Evolutionary conservation across 2,329 filamentous ascomycete genomes (phyloP).

Genomic region (Pezicula radicicola): DNA sequence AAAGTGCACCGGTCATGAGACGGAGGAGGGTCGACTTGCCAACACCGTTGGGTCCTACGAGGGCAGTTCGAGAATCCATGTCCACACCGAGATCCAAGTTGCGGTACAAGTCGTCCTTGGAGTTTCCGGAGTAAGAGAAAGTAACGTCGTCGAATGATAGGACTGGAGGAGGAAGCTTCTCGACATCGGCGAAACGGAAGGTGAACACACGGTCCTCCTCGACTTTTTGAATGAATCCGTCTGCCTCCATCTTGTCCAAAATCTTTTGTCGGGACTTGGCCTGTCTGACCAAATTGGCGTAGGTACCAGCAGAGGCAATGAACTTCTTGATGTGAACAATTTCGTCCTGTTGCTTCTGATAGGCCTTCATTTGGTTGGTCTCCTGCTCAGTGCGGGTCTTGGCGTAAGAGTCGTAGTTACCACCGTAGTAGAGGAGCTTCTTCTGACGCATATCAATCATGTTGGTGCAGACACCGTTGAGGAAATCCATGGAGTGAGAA

Average conservation of each 20-base stretch:
- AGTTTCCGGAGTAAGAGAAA: conserved; percentile 92
- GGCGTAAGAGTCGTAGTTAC: conserved; percentile 98
- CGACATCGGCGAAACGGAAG: conserved; percentile 97
- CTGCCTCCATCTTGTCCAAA: conserved; percentile 99
- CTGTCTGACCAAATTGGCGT: conserved; percentile 97
- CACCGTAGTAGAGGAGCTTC: conserved; percentile 94
- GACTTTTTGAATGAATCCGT: conserved; percentile 95
- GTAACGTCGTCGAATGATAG: conserved; percentile 96
- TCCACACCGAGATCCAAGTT: conserved; percentile 97
- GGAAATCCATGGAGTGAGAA: conserved; percentile 97
- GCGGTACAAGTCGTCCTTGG: conserved; percentile 91
- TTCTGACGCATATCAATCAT: conserved; percentile 98
- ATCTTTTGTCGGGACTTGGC: conserved; percentile 99
- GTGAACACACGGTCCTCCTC: conserved; percentile 83
- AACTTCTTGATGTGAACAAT: conserved; percentile 99
- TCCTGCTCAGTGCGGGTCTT: conserved; percentile 96
- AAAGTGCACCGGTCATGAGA: conserved; percentile 94
- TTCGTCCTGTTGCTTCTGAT: conserved; percentile 98
- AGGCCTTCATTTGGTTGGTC: conserved; percentile 98
- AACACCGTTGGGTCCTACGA: conserved; percentile 98
- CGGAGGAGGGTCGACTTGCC: conserved; percentile 96
- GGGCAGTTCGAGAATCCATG: conserved; percentile 97
- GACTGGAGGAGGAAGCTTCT: conserved; percentile 97
- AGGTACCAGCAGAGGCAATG: conserved; percentile 98
- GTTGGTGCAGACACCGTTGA: conserved; percentile 96